Base-by-base conservation (phyloP, 2,329 filamentous ascomycete species). In the Helotiales sp. region DNA sequence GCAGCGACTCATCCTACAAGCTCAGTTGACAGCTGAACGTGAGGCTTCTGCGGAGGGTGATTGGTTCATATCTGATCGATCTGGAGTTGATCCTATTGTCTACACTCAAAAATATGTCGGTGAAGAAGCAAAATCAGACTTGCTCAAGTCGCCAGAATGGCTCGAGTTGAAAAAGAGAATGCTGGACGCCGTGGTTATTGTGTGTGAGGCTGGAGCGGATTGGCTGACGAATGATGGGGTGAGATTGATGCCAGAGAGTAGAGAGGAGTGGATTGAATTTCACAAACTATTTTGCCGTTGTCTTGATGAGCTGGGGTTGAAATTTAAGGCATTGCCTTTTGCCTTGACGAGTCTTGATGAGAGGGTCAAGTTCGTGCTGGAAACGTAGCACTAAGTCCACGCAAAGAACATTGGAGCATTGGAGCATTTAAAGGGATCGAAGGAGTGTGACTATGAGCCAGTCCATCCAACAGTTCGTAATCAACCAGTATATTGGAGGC, bases 141-240 rank as follows among this genome's bases (percentile, higher is more conserved):
- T 66, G 34, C 24, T 49, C 6, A 24, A 22, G 37, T 66, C 64
- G 4, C 24, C 59, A 22, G 64, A 66, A 45, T 66, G 59, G 45
- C 28, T 58, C 15, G 40, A 66, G 30, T 28, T 66, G 50, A 49
- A 55, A 10, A 50, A 58, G 37, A 50, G 64, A 26, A 62, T 66
- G 64, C n/a, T n/a, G 52, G 10, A 34, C 34, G 43, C 64, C 7
- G 34, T 66, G 26, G 64, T 66, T 32, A 58, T 66, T 15, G 49
- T 66, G 0, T 66, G 64, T 40, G 50, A 66, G n/a, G 64, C 64
- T 58, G 64, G 64, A 17, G 58, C 59, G 15, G 59, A 66, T 22
- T 66, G 64, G 64, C 37, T 66, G 40, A 52, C 30, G 24, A 50
- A 66, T 43, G 64, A 66, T 34, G 58, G 58, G n/a, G 64, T 66